Conservation (phyloP, 2,329 filamentous ascomycete species). For the Fusarium sacchari region DNA sequence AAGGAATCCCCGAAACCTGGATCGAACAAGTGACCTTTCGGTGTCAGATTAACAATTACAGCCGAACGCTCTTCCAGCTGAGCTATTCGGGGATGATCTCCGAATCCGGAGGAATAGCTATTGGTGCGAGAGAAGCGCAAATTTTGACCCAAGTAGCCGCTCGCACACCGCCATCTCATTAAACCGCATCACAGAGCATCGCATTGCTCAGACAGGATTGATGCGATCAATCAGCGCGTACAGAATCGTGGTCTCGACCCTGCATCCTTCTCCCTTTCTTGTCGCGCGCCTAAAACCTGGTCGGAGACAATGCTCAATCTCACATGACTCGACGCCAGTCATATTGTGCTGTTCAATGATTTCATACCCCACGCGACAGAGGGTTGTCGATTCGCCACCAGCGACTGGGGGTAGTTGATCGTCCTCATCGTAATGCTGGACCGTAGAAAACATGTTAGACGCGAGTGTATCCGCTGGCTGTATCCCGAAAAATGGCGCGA, state of each 20-base stretch:
- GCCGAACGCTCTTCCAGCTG: constrained; percentile 2
- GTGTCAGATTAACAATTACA: constrained; percentile 1
- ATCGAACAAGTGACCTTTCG: constrained; percentile 3
- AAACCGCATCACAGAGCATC: too few species aligned
- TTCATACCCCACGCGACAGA: constrained; percentile 9
- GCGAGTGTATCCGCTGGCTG: fast-evolving
- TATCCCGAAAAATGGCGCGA: not conserved
- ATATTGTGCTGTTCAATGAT: constrained; percentile 18
- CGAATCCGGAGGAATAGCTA: not conserved
- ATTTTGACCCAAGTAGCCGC: fast-evolving
- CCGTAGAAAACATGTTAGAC: not conserved
- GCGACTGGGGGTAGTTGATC: not conserved
- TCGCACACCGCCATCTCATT: fast-evolving
- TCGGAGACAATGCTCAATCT: not conserved
- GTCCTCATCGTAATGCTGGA: not conserved
- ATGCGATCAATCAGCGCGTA: constrained; percentile 21
- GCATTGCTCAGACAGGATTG: not conserved
- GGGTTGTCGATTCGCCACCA: constrained; percentile 9
- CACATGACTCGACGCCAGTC: not conserved
- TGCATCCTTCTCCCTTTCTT: constrained; percentile 6
- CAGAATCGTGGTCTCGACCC: constrained; percentile 19
- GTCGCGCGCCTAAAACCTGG: constrained; percentile 10
- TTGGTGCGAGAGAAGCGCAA: not conserved
- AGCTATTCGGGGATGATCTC: constrained; percentile 1
- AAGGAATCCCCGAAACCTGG: not conserved